phyloP scores from a whole-genome alignment of 83 land plant species.

The Thuja plicata region DNA sequence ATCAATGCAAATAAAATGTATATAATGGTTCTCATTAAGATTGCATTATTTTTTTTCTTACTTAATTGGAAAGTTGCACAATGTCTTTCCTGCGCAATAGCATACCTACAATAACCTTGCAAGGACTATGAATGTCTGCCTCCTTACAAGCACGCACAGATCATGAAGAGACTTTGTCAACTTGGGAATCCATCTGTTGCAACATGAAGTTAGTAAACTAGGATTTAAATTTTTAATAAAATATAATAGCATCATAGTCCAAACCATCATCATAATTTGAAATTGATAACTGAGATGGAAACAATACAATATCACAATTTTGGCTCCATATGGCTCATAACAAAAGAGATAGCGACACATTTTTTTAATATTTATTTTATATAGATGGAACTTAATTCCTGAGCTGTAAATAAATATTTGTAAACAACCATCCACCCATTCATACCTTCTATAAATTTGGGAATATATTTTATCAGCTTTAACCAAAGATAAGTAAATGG shows the following conservation, averaged over 20 bases:
- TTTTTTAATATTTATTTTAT: background rate
- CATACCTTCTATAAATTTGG: background rate
- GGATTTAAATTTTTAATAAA: too few relatives aligned
- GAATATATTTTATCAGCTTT: background rate
- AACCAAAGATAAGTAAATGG: background rate
- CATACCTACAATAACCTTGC: conserved; percentile 88
- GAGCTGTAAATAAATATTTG: background rate
- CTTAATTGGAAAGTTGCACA: background rate
- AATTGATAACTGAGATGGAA: background rate
- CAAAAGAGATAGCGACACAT: background rate
- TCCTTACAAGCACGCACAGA: conserved; percentile 86
- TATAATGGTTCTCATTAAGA: background rate
- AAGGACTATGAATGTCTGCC: conserved; percentile 93
- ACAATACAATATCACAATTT: background rate
- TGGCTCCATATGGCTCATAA: background rate
- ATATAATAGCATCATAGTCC: too few relatives aligned
- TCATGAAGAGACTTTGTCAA: too few relatives aligned
- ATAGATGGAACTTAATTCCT: background rate
- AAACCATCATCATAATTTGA: background rate
- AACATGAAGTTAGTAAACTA: too few relatives aligned
- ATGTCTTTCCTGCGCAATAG: background rate
- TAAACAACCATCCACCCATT: background rate
- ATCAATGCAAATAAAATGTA: background rate
- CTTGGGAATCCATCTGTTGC: too few relatives aligned
- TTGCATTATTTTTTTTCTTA: background rate